A percentile compares a stretch with the other conserved stretches of the same genome.
phyloP scores from a whole-genome alignment of 2,329 filamentous ascomycete genomes.

The Coniochaeta prunicola region DNA sequence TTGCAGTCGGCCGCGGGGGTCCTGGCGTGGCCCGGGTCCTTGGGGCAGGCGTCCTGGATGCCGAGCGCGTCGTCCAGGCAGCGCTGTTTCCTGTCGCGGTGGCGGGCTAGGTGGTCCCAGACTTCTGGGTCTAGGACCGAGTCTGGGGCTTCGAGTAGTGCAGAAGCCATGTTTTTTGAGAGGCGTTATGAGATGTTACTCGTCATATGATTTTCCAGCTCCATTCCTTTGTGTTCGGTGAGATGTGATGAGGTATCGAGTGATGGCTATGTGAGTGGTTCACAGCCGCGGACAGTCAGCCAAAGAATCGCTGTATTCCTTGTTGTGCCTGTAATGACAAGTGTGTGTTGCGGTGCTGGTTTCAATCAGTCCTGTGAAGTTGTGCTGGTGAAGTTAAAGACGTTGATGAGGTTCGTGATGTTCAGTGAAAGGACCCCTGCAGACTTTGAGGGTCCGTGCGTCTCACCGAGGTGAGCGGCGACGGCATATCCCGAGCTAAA shows the following conservation, averaged over 20 bases:
- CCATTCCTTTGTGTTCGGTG: neutral
- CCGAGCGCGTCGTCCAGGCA: slow-evolving; percentile 33
- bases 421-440: neutral
- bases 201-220: neutral
- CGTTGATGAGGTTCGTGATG: neutral
- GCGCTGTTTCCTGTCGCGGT: slow-evolving; percentile 13
- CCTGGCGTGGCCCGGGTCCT: slow-evolving; percentile 29
- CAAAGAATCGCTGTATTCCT: too few relatives aligned
- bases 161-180: neutral
- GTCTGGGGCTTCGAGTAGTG: neutral
- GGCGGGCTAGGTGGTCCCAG: slow-evolving; percentile 11
- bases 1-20: slow-evolving; percentile 36
- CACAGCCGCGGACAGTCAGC: neutral
- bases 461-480: neutral
- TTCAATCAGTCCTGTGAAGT: too few relatives aligned
- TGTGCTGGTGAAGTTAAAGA: neutral
- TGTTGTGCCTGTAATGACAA: neutral
- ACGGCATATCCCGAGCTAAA: neutral
- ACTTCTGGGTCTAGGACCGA: slow-evolving; percentile 10
- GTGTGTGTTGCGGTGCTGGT: neutral
- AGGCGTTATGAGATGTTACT: neutral
- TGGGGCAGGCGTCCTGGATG: slow-evolving; percentile 34
- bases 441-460: neutral
- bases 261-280: neutral
- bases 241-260: neutral